Evolutionary conservation across 1,284 basidiomycete genomes (phyloP), one percentile per base, ranked within the genome.

Genomic region (Fomitopsis betulina): DNA sequence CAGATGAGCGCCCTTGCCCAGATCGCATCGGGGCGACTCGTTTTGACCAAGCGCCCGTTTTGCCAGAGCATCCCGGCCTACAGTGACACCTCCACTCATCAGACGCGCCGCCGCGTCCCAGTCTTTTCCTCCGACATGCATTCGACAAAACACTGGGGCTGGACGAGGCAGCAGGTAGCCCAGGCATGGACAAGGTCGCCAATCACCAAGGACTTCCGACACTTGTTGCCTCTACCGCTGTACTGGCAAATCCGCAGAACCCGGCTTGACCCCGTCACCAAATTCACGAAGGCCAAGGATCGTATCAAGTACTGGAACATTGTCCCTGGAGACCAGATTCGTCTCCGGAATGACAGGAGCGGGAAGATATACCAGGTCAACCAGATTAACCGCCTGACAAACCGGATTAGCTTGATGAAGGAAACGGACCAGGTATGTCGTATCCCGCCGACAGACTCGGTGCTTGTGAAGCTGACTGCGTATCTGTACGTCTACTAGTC

Each of bases 291-390:
- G 38, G 78, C 81, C 17, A 79, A 79, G 60, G 86, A 91, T 65
- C 80, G 90, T 56, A 88, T 93, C 54, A 90, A 91, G 71, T 86
- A 82, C 68, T 93, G 90, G 90, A 93, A 93, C 65, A 81, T 93
- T 61, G 86, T 91, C 30, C 89, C 91, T 8, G 90, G 90, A n/a
- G 90, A 93, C 73, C 81, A 82, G 58, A 83, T 93, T 65, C 80
- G 86, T 54, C 63, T 92, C 56, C 79, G 81, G 9, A 88, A 88
- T 25, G 86, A 91, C 70, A 76, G 76, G 58, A 76, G 76, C 47
- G 79, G 79, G 51, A 77, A 70, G 2, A 70, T 91, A 39, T 81
- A 84, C 51, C 86, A 92, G 68, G 89, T 93, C 39, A 70, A 83
- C 62, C 83, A 80, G 68, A 82, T 92, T 57, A 89, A 91, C 73